Conservation (phyloP, 352 stramenopile species). For the Phytophthora europaea region DNA sequence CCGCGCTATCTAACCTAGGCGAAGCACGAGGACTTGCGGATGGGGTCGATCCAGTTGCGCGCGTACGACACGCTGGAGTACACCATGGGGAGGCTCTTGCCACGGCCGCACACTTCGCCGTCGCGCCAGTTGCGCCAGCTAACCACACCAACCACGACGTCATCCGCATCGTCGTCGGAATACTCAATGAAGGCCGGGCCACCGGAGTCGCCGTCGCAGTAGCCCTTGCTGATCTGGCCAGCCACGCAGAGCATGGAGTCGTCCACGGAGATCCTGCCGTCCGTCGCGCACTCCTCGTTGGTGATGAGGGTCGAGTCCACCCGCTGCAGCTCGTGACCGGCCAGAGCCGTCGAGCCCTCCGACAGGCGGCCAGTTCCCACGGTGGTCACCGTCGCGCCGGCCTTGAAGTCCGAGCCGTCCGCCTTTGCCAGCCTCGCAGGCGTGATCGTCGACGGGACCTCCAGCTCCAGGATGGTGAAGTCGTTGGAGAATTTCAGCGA, state of each 20-base stretch:
- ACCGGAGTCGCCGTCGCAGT: conserved; percentile 71
- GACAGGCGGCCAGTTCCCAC: conserved; percentile 37
- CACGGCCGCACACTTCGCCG: conserved; percentile 59
- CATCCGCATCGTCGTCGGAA: conserved; percentile 30
- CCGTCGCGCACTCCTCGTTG: conserved; percentile 44
- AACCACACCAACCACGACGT: conserved; percentile 65
- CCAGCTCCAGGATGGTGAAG: conserved; percentile 67
- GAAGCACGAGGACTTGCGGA: conserved; percentile 37
- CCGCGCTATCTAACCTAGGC: conserved; percentile 19
- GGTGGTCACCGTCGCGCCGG: conserved; percentile 36
- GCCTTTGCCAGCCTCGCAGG: conserved; percentile 46
- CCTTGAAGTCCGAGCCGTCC: conserved; percentile 37
- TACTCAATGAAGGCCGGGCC: conserved; percentile 55
- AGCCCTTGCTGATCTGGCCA: conserved; percentile 54
- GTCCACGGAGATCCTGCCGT: conserved; percentile 41
- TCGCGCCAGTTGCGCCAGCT: conserved; percentile 57
- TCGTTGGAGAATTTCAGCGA: conserved; percentile 50
- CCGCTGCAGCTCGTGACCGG: conserved; percentile 35
- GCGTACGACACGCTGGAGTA: conserved; percentile 63
- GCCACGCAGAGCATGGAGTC: conserved; percentile 67
- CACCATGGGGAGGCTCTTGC: conserved; percentile 58
- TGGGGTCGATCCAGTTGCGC: conserved; percentile 56
- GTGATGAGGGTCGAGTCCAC: conserved; percentile 55
- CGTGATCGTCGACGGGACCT: conserved; percentile 38
- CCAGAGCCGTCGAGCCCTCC: conserved; percentile 27